Evolutionary conservation across 768 basidiomycete genomes (phyloP), one percentile per base, ranked within the genome.

Genomic region (Suillus alpinus): DNA sequence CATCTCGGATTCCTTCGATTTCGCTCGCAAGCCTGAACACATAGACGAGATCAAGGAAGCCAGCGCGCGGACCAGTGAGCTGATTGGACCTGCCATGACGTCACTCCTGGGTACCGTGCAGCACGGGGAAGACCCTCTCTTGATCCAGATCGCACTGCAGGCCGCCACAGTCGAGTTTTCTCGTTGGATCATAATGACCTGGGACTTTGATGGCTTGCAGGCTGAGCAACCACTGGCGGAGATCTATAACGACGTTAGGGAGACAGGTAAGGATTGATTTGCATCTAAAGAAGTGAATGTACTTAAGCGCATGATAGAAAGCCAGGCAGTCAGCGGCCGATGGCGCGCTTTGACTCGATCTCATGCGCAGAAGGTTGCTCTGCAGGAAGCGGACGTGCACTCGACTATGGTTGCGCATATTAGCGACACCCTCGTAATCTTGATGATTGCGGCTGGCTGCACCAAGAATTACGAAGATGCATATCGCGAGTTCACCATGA

Each of bases 281-380:
- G 57, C 49, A 44, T 50, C 56, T 40, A 14, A 52, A 60, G 5
- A 47, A 12, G 36, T 55, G 18, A 44, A 43, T 7, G 14, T 40
- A 34, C 43, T 43, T 51, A 39, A 41, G 16, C 10, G 12, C 37
- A 20, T 47, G n/a, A 6, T 57, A 83, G 84, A 85, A 66, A 75
- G 77, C 31, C 83, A 83, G 68, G 75, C 79, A 1, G 77, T 82
- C 32, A 78, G 83, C 16, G 85, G 83, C 53, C 75, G 80, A 31
- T 86, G 84, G 84, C 78, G 84, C 59, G 78, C 83, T 29, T 62
- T 86, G 63, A 86, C 85, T 31, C 75, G 80, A 55, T 71, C 73
- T 31, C 81, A 84, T 57, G 76, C 80, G 20, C 68, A 78, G 47
- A 68, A 68, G 46, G 65, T 66, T 2, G 67, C 67, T 20, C 62